Conservation (phyloP, 2,329 filamentous ascomycete genomes). For the Pyricularia sp. region DNA sequence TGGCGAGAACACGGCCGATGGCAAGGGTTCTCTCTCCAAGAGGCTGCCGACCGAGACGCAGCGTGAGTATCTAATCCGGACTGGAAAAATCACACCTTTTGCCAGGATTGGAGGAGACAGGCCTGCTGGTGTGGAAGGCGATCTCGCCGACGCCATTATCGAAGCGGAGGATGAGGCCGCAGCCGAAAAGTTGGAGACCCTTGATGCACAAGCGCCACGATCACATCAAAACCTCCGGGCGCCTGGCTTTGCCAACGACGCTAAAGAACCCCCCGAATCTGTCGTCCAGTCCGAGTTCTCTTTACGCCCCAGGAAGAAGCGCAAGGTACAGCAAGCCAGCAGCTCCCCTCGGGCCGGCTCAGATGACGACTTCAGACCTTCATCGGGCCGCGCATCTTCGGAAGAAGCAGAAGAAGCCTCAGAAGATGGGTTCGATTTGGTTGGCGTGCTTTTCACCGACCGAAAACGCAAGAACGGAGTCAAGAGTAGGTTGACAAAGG, state of each 20-base stretch:
- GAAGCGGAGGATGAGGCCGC: conserved; percentile 72
- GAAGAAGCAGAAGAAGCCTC: conserved; percentile 21
- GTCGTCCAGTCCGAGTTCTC: conserved; percentile 44
- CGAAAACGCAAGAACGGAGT: conserved; percentile 27
- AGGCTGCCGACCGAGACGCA: conserved; percentile 72
- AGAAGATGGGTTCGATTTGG: conserved; percentile 7
- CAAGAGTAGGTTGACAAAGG: conserved; percentile 20
- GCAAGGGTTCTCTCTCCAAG: conserved; percentile 26
- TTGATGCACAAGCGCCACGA: conserved; percentile 35
- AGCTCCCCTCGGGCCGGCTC: conserved; percentile 22
- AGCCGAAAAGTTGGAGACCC: conserved; percentile 35
- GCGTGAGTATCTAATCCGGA: conserved; percentile 85
- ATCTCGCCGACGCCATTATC: conserved; percentile 66
- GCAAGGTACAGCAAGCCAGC: conserved; percentile 20
- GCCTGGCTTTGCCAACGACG: conserved; percentile 58
- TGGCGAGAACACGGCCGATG: conserved; percentile 29
- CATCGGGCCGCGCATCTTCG: conserved; percentile 12
- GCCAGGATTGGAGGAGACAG: conserved; percentile 64
- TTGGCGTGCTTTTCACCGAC: background rate
- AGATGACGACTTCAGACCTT: conserved; percentile 36
- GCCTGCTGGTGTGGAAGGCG: conserved; percentile 52
- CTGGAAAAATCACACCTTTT: conserved; percentile 96
- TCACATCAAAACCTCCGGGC: conserved; percentile 67
- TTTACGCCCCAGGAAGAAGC: conserved; percentile 48
- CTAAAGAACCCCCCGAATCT: conserved; percentile 20